A percentile compares a stretch with the other conserved stretches of the same genome.
phyloP scores from a whole-genome alignment of 768 basidiomycete genomes.

The Phylloporus arenicola region DNA sequence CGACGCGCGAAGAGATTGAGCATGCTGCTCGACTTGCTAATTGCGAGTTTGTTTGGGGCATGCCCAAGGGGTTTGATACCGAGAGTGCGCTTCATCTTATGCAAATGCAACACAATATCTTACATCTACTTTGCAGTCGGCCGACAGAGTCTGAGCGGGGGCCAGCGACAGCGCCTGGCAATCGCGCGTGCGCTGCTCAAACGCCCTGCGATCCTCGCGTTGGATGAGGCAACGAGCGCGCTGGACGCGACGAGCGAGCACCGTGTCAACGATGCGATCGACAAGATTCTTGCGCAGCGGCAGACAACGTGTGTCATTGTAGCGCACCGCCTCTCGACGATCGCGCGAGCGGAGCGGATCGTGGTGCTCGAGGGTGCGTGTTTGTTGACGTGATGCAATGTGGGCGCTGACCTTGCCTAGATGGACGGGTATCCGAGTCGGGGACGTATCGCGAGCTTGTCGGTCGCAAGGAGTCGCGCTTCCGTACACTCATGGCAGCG shows the following conservation, averaged over 20 bases:
- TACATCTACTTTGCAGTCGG: constrained; percentile 24
- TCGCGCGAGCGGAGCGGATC: constrained; percentile 84
- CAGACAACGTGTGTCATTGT: constrained; percentile 87
- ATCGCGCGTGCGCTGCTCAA: constrained; percentile 85
- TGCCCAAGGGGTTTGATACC: constrained; percentile 93
- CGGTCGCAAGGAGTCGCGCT: constrained; percentile 66
- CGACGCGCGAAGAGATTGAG: constrained; percentile 80
- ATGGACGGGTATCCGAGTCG: constrained; percentile 75
- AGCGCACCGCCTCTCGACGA: constrained; percentile 85
- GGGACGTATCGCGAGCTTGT: constrained; percentile 79
- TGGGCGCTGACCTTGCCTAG: constrained; percentile 28
- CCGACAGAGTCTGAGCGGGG: constrained; percentile 42
- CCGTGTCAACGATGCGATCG: constrained; percentile 80
- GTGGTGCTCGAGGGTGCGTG: constrained; percentile 79
- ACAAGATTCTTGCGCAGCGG: constrained; percentile 72
- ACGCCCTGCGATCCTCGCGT: constrained; percentile 79
- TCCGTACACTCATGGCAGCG: constrained; percentile 84
- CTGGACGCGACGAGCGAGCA: constrained; percentile 87
- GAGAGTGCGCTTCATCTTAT: constrained; percentile 51
- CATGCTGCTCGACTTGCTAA: constrained; percentile 86
- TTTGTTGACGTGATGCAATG: not conserved
- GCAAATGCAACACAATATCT: constrained; percentile 27
- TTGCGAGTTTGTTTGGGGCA: constrained; percentile 92
- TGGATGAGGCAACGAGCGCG: constrained; percentile 88
- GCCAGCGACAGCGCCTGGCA: constrained; percentile 76